Evolutionary conservation across 2,329 filamentous ascomycete species (phyloP), one percentile per base, ranked within the genome.

Genomic region (Botrytis pseudocinerea): DNA sequence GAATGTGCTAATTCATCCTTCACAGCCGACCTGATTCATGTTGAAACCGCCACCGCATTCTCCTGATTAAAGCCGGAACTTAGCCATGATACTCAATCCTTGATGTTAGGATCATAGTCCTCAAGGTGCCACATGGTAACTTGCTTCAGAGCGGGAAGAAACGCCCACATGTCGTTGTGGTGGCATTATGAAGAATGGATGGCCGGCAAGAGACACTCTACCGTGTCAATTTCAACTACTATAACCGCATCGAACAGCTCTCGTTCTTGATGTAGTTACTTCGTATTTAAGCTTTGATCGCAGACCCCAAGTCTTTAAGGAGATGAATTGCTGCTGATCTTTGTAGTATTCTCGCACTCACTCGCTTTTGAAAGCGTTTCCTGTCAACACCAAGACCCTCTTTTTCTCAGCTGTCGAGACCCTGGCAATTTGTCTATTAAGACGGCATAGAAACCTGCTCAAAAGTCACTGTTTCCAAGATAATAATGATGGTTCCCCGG

Each of bases 161-260:
- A 14, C 35, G 18, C 28, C 40, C 18, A 16, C 3, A 44, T 18
- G 8, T 28, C 35, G 28, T 57, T 14, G 14, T 35, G 16, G 46
- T 44, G 12, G 46, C 35, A 65, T 42, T 20, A n/a, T 44, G 32
- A 9, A 2, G 16, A 54, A 54, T 40, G 35, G 1, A 28, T 22
- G 38, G 22, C 48, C 10, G 22, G 16, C 20, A 25, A 48, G 59
- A 16, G 57, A 18, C 42, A 4, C 9, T 57, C 28, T 51, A 32
- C 32, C 14, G 18, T 51, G 16, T 40, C 10, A 10, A 38, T 35
- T 46, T 44, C 32, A 70, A 16, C 8, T 22, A 71, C 8, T 48
- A 68, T 32, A 66, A 57, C 28, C 70, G 44, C 61, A 68, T 35
- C 44, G 48, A 72, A 32, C 28, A 72, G 32, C 64, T 25, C 46